These are phyloP conservation scores for Cadophora luteo-olivacea DNA, from an alignment of 2,329 filamentous ascomycete genomes.

Conservation along the genomic window DNA sequence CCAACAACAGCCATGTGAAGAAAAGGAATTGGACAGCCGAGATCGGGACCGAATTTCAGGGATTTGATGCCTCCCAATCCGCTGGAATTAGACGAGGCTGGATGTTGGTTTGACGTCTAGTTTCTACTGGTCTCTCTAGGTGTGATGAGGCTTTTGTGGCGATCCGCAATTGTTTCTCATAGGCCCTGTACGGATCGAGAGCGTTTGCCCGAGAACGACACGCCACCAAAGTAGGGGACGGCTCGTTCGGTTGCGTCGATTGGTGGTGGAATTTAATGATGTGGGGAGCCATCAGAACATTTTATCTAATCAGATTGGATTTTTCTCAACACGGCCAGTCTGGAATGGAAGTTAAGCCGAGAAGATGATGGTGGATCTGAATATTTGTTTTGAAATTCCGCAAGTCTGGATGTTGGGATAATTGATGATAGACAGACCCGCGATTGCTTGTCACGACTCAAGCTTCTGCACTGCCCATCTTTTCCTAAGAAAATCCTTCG, in stretches of 20 bases:
- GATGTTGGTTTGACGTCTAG: neutral
- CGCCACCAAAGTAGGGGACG: slow-evolving; percentile 12
- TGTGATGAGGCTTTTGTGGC: neutral
- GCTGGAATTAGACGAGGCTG: neutral
- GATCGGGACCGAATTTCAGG: neutral
- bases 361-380: neutral
- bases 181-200: neutral
- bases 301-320: slow-evolving; percentile 17
- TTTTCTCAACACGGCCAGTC: slow-evolving; percentile 10
- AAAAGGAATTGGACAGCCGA: slow-evolving; percentile 8
- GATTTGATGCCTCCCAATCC: neutral
- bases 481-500: neutral
- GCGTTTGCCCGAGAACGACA: neutral
- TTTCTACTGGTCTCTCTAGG: neutral
- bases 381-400: neutral
- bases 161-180: slow-evolving; percentile 1
- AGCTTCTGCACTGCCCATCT: slow-evolving; percentile 6
- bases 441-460: slow-evolving; percentile 1
- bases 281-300: neutral
- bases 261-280: neutral
- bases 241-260: slow-evolving; percentile 1
- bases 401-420: neutral
- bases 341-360: neutral
- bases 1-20: neutral
- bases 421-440: slow-evolving; percentile 1